phyloP scores from a whole-genome alignment of 2,329 filamentous ascomycete genomes.

The Fusarium miscanthi region DNA sequence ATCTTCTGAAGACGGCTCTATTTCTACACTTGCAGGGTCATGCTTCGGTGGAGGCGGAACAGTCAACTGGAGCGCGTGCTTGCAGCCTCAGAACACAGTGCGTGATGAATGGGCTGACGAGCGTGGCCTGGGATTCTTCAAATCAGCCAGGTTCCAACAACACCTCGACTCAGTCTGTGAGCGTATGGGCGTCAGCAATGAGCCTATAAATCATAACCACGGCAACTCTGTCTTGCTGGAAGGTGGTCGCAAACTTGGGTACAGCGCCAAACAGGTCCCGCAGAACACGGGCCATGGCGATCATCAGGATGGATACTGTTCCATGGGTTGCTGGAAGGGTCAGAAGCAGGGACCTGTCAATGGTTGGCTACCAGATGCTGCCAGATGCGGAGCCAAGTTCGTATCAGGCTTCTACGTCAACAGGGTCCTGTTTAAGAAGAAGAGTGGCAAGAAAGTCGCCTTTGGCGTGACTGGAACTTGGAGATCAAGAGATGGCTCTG shows the following conservation, averaged over 20 bases:
- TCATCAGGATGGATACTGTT: neutral
- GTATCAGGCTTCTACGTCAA: neutral
- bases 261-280: neutral
- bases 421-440: neutral
- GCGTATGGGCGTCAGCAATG: neutral
- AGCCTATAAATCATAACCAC: neutral
- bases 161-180: neutral
- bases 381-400: neutral
- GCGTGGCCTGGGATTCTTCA: neutral
- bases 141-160: neutral
- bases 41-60: conserved; percentile 6
- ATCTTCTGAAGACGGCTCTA: neutral
- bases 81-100: neutral
- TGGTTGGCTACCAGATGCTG: neutral
- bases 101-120: conserved; percentile 3
- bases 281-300: neutral
- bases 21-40: neutral
- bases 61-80: neutral
- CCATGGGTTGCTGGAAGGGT: neutral
- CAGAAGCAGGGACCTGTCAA: neutral
- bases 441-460: neutral
- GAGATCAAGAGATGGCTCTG: neutral
- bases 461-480: neutral
- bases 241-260: neutral
- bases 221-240: neutral